Base-by-base conservation (phyloP, 768 basidiomycete species). In the Trametes cubensis region DNA sequence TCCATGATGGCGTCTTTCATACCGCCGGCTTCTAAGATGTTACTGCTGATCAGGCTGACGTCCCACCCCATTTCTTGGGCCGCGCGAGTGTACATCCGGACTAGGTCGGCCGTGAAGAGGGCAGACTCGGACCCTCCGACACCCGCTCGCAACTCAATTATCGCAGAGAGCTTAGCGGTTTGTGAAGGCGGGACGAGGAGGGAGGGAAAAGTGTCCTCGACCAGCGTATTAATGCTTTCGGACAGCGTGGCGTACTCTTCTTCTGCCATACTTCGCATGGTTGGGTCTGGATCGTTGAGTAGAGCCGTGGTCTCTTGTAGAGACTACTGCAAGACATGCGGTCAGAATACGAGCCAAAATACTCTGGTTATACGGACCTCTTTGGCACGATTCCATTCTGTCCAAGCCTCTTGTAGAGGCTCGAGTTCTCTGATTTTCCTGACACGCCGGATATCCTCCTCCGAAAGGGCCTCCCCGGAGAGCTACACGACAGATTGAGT, bases 131-230 rank as follows among this genome's bases (percentile, higher is more conserved):
- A 86, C 0, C 96, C 96, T 0, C 96, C 96, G 0, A 95, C 93
- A 17, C 95, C 96, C 0, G 94, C 85, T 69, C 96, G 96, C 50
- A 98, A 78, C 68, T 98, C 96, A 63, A 99, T 77, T 52, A 98
- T 79, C 3, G 92, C 93, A 11, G 90, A 89, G 17, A 92, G 77
- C 3, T 82, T 73, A 0, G 77, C 76, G 0, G 92, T 93, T 3
- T 80, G 66, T 0, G 91, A 91, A 0, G 85, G 77, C 0, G 92
- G 94, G 2, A 92, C 80, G 59, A 96, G 84, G 3, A 94, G 80
- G 0, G 80, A 66, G 0, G 94, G 92, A 67, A 95, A 86, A 0
- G 80, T 84, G 1, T 67, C 64, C 7, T 74, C 66, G 49, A 75
- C 69, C 55, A 73, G 65, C 5, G 30, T 52, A 11, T 70, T 38